Conservation (phyloP, 441 rosid genomes). For the Jatropha podagrica region DNA sequence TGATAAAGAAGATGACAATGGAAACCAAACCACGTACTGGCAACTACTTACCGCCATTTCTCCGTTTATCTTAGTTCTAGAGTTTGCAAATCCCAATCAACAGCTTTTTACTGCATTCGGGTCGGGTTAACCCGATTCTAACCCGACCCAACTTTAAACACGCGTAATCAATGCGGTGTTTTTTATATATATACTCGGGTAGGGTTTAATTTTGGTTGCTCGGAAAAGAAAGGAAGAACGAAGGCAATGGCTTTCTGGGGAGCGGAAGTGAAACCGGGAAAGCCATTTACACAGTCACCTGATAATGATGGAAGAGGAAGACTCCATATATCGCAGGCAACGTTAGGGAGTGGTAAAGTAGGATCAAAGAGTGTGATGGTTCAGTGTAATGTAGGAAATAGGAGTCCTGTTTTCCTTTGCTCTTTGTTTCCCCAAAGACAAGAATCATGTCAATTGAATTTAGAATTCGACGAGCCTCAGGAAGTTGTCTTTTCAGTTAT, state of each 20-base stretch:
- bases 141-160: too few species aligned
- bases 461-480: constrained; percentile 70
- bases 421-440: constrained; percentile 48
- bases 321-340: constrained; percentile 78
- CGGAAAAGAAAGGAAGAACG: not conserved
- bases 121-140: too few species aligned
- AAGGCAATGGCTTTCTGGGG: constrained; percentile 33
- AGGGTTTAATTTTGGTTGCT: not conserved
- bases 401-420: constrained; percentile 61
- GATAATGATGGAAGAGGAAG: constrained; percentile 29
- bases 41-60: not conserved
- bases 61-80: too few species aligned
- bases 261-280: constrained; percentile 65
- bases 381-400: constrained; percentile 75
- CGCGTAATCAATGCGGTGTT: too few species aligned
- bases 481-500: constrained; percentile 73
- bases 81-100: too few species aligned
- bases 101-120: too few species aligned
- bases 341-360: constrained; percentile 53
- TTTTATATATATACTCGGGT: too few species aligned
- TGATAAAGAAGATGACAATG: not conserved
- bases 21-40: not conserved
- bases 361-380: constrained; percentile 40
- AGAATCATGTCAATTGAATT: constrained; percentile 58
- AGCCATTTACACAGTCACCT: constrained; percentile 47